Base-by-base conservation (phyloP, 495 filamentous ascomycete species). In the Hypoxylon crocopeplum region DNA sequence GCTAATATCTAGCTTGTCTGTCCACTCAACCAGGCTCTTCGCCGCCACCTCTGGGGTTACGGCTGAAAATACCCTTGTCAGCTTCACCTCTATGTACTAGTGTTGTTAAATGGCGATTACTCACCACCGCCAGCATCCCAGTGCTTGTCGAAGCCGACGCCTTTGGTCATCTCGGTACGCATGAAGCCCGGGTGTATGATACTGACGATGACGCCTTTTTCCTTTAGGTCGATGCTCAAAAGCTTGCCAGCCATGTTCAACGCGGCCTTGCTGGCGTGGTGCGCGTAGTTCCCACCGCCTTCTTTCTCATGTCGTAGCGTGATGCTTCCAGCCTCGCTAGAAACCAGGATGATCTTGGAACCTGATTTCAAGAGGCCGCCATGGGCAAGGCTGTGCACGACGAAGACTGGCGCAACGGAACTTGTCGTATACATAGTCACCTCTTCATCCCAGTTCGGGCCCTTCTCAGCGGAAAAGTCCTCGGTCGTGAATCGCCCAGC, bases 201-300 rank as follows among this genome's bases (percentile, higher is more conserved):
- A 5, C 80, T 85, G 7, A 91, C 83, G 1, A 86, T 78, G 42
- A 91, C 79, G 0, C 79, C 83, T 34, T 84, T 74, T 0, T 81
- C 76, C 68, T 86, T 85, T 16, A 91, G 69, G 67, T 91, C 88
- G 56, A 89, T 69, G 60, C 82, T 84, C 27, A 91, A 68, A 37
- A 91, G 74, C 64, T 87, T 88, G 3, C 86, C 88, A 3, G 85
- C 84, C 88, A 91, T 91, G 68, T 90, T 91, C 48, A 87, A 68
- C 3, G 87, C 88, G 3, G 86, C 79, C 65, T 91, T 90, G 72
- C 81, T 85, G 0, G 79, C 88, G 77, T 91, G 88, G 66, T 90
- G 87, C 2, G 80, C 87, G 66, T 84, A 90, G 66, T 89, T 89
- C 0, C 87, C 88, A 7, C 86, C 88, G 0, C 86, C 87, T 68